phyloP scores from a whole-genome alignment of 768 basidiomycete species.

The Panaeolus papilionaceus region DNA sequence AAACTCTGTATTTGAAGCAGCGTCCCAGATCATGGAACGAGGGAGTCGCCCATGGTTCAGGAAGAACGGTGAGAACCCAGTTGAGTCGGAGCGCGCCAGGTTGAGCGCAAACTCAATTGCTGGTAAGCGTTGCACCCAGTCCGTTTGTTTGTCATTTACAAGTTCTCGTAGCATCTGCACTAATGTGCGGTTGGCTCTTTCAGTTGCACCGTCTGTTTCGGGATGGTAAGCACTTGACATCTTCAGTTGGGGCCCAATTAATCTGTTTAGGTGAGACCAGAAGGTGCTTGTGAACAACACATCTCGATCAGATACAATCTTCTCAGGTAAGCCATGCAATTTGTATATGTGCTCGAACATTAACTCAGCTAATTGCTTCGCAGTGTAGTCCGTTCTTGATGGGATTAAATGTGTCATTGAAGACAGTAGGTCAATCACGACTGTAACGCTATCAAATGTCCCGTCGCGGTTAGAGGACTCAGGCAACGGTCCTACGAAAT shows the following conservation, averaged over 20 bases:
- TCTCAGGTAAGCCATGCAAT: conserved; percentile 43
- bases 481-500: no score
- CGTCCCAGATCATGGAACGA: conserved; percentile 25
- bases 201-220: conserved; percentile 46
- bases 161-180: conserved; percentile 29
- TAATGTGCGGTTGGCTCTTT: conserved; percentile 40
- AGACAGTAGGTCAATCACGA: conserved; percentile 36
- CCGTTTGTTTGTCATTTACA: conserved; percentile 34
- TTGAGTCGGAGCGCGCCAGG: conserved; percentile 18
- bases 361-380: no score
- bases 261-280: conserved; percentile 42
- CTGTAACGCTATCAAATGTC: conserved; percentile 33
- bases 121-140: conserved; percentile 23
- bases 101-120: neutral
- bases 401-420: conserved; percentile 35
- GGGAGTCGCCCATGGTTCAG: conserved; percentile 23
- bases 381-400: conserved; percentile 23
- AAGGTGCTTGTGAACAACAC: conserved; percentile 47
- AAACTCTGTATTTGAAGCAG: conserved; percentile 18
- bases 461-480: conserved; percentile 25
- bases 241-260: conserved; percentile 21
- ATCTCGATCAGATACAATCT: conserved; percentile 49
- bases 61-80: conserved; percentile 28
- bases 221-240: conserved; percentile 51
- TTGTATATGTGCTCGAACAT: conserved; percentile 40